phyloP scores from a whole-genome alignment of 2,329 filamentous ascomycete species.

The Trichoderma brevicompactum region DNA sequence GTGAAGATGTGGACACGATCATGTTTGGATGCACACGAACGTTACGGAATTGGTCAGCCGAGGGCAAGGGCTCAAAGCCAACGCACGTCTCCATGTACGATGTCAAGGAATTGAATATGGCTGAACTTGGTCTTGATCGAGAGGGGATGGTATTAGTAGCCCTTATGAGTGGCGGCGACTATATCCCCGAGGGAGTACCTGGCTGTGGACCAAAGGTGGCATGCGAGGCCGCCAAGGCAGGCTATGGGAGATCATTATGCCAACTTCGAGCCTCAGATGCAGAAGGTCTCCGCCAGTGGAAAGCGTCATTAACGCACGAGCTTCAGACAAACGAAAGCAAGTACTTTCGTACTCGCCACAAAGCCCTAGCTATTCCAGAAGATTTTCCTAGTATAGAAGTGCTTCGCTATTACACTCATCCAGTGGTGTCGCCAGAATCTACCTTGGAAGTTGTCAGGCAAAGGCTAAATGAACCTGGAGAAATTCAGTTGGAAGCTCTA shows the following conservation, averaged over 20 bases:
- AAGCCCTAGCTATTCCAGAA: conserved; percentile 73
- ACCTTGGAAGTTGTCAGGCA: conserved; percentile 37
- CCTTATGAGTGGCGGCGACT: conserved; percentile 94
- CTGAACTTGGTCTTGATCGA: conserved; percentile 68
- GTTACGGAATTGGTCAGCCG: conserved; percentile 81
- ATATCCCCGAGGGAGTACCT: conserved; percentile 83
- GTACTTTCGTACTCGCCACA: conserved; percentile 77
- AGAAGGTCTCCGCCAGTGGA: conserved; percentile 69
- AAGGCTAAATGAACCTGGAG: conserved; percentile 34
- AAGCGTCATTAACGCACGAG: conserved; percentile 71
- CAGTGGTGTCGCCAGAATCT: conserved; percentile 74
- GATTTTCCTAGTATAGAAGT: conserved; percentile 80
- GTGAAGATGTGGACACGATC: conserved; percentile 94
- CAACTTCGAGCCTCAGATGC: conserved; percentile 63
- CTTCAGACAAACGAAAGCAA: conserved; percentile 82
- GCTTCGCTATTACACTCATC: conserved; percentile 84
- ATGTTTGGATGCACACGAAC: conserved; percentile 91
- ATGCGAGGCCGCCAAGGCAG: conserved; percentile 85
- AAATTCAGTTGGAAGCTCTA: conserved; percentile 54
- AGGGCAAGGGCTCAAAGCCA: conserved; percentile 69
- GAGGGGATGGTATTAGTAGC: conserved; percentile 94
- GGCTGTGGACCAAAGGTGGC: conserved; percentile 87
- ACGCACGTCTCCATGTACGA: conserved; percentile 89
- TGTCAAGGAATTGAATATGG: conserved; percentile 55
- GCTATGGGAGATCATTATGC: conserved; percentile 80